Base-by-base conservation (phyloP, 768 basidiomycete species). In the Psilocybe cyanescens region DNA sequence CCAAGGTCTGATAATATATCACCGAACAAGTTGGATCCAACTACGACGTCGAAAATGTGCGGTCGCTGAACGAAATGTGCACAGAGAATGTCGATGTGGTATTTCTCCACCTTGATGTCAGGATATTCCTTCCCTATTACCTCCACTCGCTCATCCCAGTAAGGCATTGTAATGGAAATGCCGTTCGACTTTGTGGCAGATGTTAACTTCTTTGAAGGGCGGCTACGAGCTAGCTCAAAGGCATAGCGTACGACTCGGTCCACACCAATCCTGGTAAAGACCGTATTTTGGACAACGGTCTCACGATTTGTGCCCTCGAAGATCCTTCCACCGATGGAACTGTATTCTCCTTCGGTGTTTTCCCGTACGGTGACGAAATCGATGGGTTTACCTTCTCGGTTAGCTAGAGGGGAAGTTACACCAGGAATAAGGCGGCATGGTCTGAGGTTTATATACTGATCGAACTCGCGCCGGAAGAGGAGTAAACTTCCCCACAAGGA, bases 1-100 rank as follows among this genome's bases (percentile, higher is more conserved):
- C 83, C 84, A 8, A 86, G 76, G 63, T 86, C 83, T 39, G 83
- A 84, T 24, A 86, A 74, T 57, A 85, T 86, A 61, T 85, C 83
- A 35, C 81, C 83, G 62, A 83, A 81, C 11, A 86, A 74, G 65
- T 85, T 84, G 12, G 83, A 84, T 12, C 82, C 81, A 19, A 85
- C 79, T 46, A 85, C 83, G 17, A 83, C 82, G 68, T 86, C 84
- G 67, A 86, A 81, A 1, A 77, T 81, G 54, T 80, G 73, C 3
- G 84, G 83, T n/a, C 81, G 68, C 31, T 74, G 76, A n/a, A 83
- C 81, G 58, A 76, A 75, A 60, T 74, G 73, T 1, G 76, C 78
- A 49, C 75, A 82, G 61, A 85, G 76, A n/a, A 83, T 82, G 63
- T 84, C 83, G 65, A 84, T 83, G 59, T 81, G 77, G 63, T 78